Conservation (phyloP, 2,329 filamentous ascomycete genomes). For the Penicillium olsonii region DNA sequence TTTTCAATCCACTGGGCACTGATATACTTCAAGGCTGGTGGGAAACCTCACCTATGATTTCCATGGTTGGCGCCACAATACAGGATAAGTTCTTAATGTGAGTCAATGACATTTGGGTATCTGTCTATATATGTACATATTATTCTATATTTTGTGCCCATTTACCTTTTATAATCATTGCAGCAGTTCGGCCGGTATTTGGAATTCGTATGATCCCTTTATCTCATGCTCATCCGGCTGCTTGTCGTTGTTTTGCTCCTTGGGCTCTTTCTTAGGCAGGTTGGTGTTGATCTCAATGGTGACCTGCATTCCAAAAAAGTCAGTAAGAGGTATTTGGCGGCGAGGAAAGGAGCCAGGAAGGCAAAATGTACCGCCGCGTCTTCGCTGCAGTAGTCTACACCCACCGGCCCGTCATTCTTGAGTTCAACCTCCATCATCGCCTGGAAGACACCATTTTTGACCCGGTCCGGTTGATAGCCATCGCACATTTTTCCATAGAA, state of each 20-base stretch:
- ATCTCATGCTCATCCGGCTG: conserved; percentile 5
- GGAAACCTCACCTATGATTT: no score
- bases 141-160: background rate
- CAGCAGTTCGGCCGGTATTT: conserved; percentile 28
- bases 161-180: conserved; percentile 14
- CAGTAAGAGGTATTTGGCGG: conserved; percentile 8
- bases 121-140: conserved; percentile 5
- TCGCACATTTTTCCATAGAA: conserved; percentile 77
- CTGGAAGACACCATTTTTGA: conserved; percentile 95
- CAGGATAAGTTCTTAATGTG: background rate
- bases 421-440: conserved; percentile 98
- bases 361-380: conserved; percentile 57
- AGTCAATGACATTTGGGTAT: background rate
- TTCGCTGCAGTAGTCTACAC: conserved; percentile 60
- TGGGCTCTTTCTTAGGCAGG: conserved; percentile 41
- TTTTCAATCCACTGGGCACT: no score
- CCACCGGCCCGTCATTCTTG: conserved; percentile 79
- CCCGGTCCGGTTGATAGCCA: conserved; percentile 70
- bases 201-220: conserved; percentile 27
- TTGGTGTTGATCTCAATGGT: conserved; percentile 51
- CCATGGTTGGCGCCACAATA: background rate
- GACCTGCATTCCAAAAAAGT: conserved; percentile 33
- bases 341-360: conserved; percentile 28
- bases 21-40: no score
- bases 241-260: conserved; percentile 17